Evolutionary conservation across 495 filamentous ascomycete species (phyloP), one percentile per base, ranked within the genome.

Genomic region (Oidiodendron maius): DNA sequence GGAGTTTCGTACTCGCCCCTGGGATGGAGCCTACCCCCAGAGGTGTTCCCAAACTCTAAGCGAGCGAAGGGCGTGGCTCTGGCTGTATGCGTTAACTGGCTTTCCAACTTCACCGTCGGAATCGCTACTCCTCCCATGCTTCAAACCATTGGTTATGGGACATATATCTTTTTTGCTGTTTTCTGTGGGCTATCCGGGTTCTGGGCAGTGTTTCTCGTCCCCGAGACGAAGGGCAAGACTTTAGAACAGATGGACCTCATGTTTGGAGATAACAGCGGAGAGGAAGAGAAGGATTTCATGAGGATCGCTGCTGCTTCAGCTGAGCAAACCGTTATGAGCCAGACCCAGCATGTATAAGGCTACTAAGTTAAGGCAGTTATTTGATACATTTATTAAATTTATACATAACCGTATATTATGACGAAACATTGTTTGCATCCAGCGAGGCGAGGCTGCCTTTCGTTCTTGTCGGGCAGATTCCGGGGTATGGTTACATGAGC

Each of bases 181-280:
- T 71, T 86, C 11, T 87, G 82, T 3, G 25, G 81, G 3, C 12
- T 86, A 9, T 74, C 72, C 16, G 72, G 71, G 0, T 10, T 73
- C 1, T 76, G 75, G 70, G 76, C 81, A 3, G 82, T 71, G 68
- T 78, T 84, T 60, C 72, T 72, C 30, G 69, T 87, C 2, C 83
- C 82, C 1, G 84, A 87, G 67, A 87, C 81, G 3, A 82, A 76
- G 20, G 78, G 80, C 39, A 75, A 78, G 18, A 66, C 72, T 15
- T 66, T 82, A 22, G 79, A 82, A 63, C 70, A 65, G 26, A 86
- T 89, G 76, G 81, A 89, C 54, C 69, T 70, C 6, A 62, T 90
- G 39, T 90, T 90, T 48, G 72, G 44, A 6, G 50, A 30, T n/a
- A 40, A 52, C 24, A 40, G 40, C 9, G 44, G 42, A 8, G 35